A percentile compares a stretch with the other conserved stretches of the same genome.
These are phyloP conservation scores for Lenwebbia sp. DNA, from an alignment of 345 rosid genomes.

Conservation along the genomic window DNA sequence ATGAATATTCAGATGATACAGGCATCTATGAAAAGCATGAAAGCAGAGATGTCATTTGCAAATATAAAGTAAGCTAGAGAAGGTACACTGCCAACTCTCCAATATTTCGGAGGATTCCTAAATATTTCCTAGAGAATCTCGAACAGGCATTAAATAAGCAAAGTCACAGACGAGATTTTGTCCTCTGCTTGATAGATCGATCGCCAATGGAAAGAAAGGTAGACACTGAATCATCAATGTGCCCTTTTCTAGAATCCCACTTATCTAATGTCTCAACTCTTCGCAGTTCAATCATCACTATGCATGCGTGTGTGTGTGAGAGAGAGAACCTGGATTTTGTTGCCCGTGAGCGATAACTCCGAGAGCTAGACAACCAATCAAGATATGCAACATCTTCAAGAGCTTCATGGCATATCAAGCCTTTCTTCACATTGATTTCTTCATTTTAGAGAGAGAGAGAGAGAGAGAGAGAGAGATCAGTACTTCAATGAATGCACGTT, in stretches of 20 bases:
- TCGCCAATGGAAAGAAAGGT: neutral
- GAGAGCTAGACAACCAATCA: neutral
- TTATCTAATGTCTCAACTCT: neutral
- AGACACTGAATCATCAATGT: neutral
- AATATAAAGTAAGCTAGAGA: neutral
- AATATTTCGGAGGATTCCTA: neutral
- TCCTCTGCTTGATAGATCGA: neutral
- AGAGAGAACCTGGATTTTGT: neutral
- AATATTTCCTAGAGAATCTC: neutral
- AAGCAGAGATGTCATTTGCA: neutral
- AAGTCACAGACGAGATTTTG: neutral
- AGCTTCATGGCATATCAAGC: neutral
- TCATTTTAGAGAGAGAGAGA: too few species aligned
- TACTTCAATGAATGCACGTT: too few species aligned
- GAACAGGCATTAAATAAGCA: too few species aligned
- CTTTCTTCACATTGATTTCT: too few species aligned
- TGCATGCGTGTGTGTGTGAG: too few species aligned
- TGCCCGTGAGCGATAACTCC: neutral
- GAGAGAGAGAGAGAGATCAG: too few species aligned
- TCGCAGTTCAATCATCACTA: too few species aligned
- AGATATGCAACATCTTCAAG: neutral
- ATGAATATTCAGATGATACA: neutral
- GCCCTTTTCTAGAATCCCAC: neutral
- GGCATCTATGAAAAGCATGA: neutral
- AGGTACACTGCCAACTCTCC: rapidly evolving